Conservation (phyloP, 106 monocot species). For the Dioscorea alata region DNA sequence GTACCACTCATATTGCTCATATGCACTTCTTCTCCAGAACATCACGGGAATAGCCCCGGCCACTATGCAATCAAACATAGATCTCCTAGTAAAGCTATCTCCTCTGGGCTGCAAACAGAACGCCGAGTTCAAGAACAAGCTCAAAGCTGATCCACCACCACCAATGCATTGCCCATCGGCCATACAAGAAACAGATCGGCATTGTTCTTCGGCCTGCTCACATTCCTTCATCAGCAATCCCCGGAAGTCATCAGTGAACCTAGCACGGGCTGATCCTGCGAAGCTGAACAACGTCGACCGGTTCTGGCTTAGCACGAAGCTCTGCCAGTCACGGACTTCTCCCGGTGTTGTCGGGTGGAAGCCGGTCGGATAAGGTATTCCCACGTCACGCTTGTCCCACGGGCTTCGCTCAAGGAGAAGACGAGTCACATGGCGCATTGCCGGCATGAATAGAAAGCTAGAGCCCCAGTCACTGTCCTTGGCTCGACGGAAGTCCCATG, state of each 20-base stretch:
- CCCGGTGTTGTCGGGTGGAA: conserved; percentile 60
- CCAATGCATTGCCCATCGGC: conserved; percentile 31
- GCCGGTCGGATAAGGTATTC: conserved; percentile 81
- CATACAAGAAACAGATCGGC: conserved; percentile 49
- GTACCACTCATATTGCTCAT: conserved; percentile 76
- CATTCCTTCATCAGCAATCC: conserved; percentile 42
- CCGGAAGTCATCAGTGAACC: conserved; percentile 61
- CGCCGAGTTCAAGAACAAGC: conserved; percentile 52
- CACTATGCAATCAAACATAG: conserved; percentile 91
- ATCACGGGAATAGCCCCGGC: conserved; percentile 88
- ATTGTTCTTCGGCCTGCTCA: conserved; percentile 15
- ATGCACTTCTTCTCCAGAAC: conserved; percentile 74
- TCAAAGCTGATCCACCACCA: conserved; percentile 36
- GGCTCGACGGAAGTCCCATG: conserved; percentile 29
- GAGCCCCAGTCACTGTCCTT: conserved; percentile 54
- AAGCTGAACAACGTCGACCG: conserved; percentile 56
- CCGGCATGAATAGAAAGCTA: conserved; percentile 66
- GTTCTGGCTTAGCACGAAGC: conserved; percentile 30
- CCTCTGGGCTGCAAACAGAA: conserved; percentile 94
- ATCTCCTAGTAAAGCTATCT: conserved; percentile 80
- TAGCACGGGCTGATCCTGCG: conserved; percentile 52
- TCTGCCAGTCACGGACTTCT: conserved; percentile 58
- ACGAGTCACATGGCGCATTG: conserved; percentile 69
- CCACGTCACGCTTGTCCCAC: conserved; percentile 73
- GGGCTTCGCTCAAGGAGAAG: conserved; percentile 71